Conservation (phyloP, 2,329 filamentous ascomycete species). For the Biscogniauxia sp. region DNA sequence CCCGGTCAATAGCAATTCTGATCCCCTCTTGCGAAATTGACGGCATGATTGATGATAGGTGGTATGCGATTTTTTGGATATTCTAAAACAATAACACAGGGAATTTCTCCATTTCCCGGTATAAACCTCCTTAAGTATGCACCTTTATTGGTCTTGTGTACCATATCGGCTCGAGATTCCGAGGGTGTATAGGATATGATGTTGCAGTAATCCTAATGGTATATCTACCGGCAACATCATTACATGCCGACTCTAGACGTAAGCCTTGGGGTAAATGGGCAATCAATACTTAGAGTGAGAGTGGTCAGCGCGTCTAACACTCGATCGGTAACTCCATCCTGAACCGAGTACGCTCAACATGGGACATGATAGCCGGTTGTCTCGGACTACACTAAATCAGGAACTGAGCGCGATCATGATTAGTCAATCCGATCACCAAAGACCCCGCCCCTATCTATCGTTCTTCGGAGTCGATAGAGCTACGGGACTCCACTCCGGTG, state of each 20-base stretch:
- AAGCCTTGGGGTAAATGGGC: not conserved
- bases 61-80: not conserved
- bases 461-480: not conserved
- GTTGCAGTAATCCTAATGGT: not conserved
- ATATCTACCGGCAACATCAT: not conserved
- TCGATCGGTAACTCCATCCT: not conserved
- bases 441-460: not conserved
- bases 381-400: not conserved
- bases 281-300: not conserved
- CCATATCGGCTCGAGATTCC: not conserved
- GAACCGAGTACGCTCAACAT: not conserved
- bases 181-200: not conserved
- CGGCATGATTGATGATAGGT: constrained; percentile 2
- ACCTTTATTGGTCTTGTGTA: not conserved
- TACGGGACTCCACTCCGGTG: not conserved
- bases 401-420: not conserved
- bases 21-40: constrained; percentile 8
- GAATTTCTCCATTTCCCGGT: not conserved
- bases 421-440: constrained; percentile 7
- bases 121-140: not conserved
- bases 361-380: not conserved
- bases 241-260: not conserved
- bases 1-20: constrained; percentile 47
- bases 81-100: not conserved
- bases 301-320: not conserved